Evolutionary conservation across 495 filamentous ascomycete genomes (phyloP), one percentile per base, ranked within the genome.

Genomic region (Penicillium bialowiezense): DNA sequence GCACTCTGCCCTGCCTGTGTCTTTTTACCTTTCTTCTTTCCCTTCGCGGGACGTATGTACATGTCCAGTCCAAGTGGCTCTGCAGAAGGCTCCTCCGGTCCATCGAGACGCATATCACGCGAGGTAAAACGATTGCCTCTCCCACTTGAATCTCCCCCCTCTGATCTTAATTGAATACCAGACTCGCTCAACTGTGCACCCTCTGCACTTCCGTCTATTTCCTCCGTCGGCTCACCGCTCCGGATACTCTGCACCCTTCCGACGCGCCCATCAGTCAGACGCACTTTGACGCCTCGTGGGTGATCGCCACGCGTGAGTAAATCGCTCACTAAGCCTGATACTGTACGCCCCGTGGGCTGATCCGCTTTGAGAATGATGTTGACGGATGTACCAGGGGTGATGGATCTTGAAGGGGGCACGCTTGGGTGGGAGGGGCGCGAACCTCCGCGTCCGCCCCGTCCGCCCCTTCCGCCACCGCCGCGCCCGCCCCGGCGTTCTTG

Each of bases 201-300:
- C n/a, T 49, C 39, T 38, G 32, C 42, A 24, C 38, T 37, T 48
- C 39, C 12, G 14, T 40, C 44, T 28, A 5, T 21, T 24, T 37
- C 12, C 26, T 3, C 23, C 20, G 18, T 28, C 15, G 38, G 20
- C 15, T 41, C 40, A 3, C 33, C 41, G 12, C n/a, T 49, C 2
- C 19, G 18, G 7, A 55, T 8, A 28, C 41, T 45, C 61, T 89
- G 86, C 24, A 89, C 85, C 26, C 87, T 66, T 3, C 87, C 87
- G 13, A 89, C 75, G 38, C 82, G 71, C 5, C 87, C 87, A 63
- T 87, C 82, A 13, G 67, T 59, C 2, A 89, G 67, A 2, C 84
- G 77, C 13, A 90, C 87, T 68, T 90, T 90, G 67, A 90, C 85
- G 40, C 87, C 87, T 24, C 83, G 72, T n/a, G 83, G 81, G 52